Evolutionary conservation across 352 stramenopile species (phyloP).

Genomic region (Phytophthora pisi): DNA sequence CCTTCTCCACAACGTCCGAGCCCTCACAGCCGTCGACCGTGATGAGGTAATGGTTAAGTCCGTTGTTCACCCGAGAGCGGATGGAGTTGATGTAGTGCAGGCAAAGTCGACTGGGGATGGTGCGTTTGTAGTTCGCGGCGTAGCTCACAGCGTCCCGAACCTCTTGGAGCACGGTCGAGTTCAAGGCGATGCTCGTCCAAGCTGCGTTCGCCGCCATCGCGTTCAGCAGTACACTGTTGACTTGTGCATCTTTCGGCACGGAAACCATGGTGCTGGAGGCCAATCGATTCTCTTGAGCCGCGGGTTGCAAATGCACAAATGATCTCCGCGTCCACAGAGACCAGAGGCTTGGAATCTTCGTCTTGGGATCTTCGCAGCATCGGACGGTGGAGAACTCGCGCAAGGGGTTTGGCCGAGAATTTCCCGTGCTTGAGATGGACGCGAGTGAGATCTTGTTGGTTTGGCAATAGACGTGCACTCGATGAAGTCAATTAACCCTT

Average conservation of each 20-base stretch:
- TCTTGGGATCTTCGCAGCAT: not conserved
- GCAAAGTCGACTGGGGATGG: slow-evolving; percentile 41
- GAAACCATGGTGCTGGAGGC: not conserved
- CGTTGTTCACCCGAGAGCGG: slow-evolving; percentile 15
- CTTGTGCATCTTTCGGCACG: not conserved
- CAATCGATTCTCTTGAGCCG: not conserved
- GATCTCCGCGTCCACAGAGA: not conserved
- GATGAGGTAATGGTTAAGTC: slow-evolving; percentile 39
- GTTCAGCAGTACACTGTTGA: not conserved
- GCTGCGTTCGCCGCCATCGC: slow-evolving; percentile 8
- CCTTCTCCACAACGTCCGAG: slow-evolving; percentile 27
- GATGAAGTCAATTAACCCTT: no score
- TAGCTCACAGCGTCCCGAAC: slow-evolving; percentile 49
- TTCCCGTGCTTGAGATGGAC: no score
- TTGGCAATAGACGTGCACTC: no score
- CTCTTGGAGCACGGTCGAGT: slow-evolving; percentile 21
- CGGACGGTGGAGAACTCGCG: not conserved
- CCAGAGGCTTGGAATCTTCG: not conserved
- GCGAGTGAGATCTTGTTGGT: no score
- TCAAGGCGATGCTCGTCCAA: slow-evolving; percentile 36
- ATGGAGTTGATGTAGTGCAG: slow-evolving; percentile 50
- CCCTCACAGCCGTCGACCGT: slow-evolving; percentile 46
- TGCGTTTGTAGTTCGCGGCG: slow-evolving; percentile 42
- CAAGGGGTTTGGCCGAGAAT: not conserved
- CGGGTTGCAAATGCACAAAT: not conserved